These are phyloP conservation scores for Yarrowia bubula DNA, from an alignment of 805 yeast species.

Conservation along the genomic window DNA sequence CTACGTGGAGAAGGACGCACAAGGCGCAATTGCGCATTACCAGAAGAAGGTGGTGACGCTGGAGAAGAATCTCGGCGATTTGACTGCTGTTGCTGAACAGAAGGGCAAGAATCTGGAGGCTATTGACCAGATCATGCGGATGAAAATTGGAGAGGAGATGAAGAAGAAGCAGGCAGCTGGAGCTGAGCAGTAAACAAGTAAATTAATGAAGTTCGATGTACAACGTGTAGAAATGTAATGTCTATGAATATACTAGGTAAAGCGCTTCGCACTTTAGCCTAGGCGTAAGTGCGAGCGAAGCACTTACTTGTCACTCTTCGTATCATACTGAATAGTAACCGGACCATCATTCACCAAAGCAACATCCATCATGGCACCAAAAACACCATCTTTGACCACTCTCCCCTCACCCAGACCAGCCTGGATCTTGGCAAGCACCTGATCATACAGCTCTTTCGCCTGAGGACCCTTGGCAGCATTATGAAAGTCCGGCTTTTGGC, in stretches of 20 bases:
- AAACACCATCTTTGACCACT: slow-evolving; percentile 78
- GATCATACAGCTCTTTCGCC: slow-evolving; percentile 50
- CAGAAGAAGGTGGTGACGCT: slow-evolving; percentile 70
- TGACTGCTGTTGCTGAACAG: slow-evolving; percentile 71
- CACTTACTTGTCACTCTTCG: slow-evolving; percentile 40
- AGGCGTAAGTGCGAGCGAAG: too few relatives aligned
- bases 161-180: slow-evolving; percentile 20
- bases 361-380: slow-evolving; percentile 98
- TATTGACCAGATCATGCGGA: slow-evolving; percentile 46
- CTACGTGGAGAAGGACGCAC: slow-evolving; percentile 73
- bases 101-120: slow-evolving; percentile 64
- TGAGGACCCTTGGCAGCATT: slow-evolving; percentile 76
- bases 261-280: neutral
- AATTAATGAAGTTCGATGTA: too few relatives aligned
- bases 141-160: slow-evolving; percentile 24
- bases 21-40: slow-evolving; percentile 70
- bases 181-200: neutral
- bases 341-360: slow-evolving; percentile 89
- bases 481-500: slow-evolving; percentile 94
- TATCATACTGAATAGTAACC: slow-evolving; percentile 79
- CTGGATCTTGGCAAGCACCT: slow-evolving; percentile 43
- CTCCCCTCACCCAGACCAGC: slow-evolving; percentile 43
- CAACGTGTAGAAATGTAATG: too few relatives aligned
- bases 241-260: neutral
- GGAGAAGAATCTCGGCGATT: slow-evolving; percentile 66